Percentiles rank a stretch among this genome's conserved stretches.
These are phyloP conservation scores for Maudiozyma bulderi DNA, from an alignment of 805 yeast genomes.

Conservation along the genomic window DNA sequence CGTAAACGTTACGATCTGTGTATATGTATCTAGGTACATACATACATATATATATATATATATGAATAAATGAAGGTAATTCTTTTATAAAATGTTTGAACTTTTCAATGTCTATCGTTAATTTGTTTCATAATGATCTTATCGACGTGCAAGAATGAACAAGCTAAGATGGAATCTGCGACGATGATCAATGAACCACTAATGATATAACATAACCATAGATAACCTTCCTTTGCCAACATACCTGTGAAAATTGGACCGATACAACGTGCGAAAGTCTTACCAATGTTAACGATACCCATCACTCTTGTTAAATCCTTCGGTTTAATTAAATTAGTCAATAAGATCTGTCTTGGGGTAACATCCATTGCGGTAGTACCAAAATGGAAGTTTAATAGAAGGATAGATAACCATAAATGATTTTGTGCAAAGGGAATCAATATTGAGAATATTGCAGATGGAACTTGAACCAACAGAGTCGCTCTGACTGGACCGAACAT, in stretches of 20 bases:
- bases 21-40: too few relatives aligned
- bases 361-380: conserved; percentile 78
- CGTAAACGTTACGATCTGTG: too few relatives aligned
- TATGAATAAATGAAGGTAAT: too few relatives aligned
- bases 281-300: conserved; percentile 80
- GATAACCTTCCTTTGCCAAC: conserved; percentile 42
- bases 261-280: conserved; percentile 72
- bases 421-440: conserved; percentile 39
- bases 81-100: too few relatives aligned
- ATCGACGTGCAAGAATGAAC: conserved; percentile 29
- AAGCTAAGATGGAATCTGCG: conserved; percentile 29
- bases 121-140: conserved; percentile 18
- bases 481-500: conserved; percentile 71
- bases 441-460: conserved; percentile 59
- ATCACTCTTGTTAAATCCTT: conserved; percentile 63
- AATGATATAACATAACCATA: conserved; percentile 45
- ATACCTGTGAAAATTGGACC: conserved; percentile 78
- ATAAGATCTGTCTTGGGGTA: conserved; percentile 76
- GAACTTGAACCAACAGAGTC: conserved; percentile 63
- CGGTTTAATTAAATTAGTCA: conserved; percentile 56
- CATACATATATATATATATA: too few relatives aligned
- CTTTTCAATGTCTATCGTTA: conserved; percentile 1
- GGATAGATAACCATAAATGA: conserved; percentile 36
- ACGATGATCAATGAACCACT: conserved; percentile 39
- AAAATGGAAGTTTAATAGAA: conserved; percentile 45